A percentile compares a stretch with the other conserved stretches of the same genome.
Evolutionary conservation across 441 rosid genomes (phyloP).

Genomic region (Dalechampia spathulata): DNA sequence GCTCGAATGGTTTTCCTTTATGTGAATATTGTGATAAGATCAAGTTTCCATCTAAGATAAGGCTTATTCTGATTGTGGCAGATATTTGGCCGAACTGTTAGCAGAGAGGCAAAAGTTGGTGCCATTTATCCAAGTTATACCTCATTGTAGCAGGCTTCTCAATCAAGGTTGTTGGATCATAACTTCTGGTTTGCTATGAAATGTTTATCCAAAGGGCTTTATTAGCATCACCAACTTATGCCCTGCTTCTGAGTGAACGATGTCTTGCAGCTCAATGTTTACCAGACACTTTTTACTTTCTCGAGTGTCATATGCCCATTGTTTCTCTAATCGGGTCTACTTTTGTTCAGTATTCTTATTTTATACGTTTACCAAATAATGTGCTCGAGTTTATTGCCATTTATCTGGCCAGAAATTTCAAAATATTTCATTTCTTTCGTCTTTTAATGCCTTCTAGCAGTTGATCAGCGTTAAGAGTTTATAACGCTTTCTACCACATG

Average conservation of each 20-base stretch:
- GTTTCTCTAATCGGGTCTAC: too few relatives aligned
- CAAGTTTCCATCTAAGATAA: conserved; percentile 7
- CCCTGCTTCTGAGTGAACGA: not conserved
- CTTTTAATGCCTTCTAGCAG: not conserved
- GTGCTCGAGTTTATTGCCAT: too few relatives aligned
- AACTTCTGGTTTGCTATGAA: conserved; percentile 1
- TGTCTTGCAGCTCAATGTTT: not conserved
- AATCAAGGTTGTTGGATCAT: conserved; percentile 54
- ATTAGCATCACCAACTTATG: not conserved
- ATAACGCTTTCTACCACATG: too few relatives aligned
- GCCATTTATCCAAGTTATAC: conserved; percentile 75
- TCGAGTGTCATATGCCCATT: too few relatives aligned
- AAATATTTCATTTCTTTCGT: too few relatives aligned
- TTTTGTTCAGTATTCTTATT: too few relatives aligned
- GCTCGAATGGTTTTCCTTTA: not conserved
- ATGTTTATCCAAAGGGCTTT: not conserved
- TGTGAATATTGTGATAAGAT: too few relatives aligned
- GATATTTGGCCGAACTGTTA: conserved; percentile 69
- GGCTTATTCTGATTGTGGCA: conserved; percentile 24
- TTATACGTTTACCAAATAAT: too few relatives aligned
- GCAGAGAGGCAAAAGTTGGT: conserved; percentile 79
- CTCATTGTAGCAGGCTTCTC: conserved; percentile 68
- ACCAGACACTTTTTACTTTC: not conserved
- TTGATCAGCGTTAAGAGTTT: not conserved
- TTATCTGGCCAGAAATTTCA: too few relatives aligned